A percentile compares a stretch with the other conserved stretches of the same genome.
phyloP scores from a whole-genome alignment of 805 yeast species.

The Candida dendrica region DNA sequence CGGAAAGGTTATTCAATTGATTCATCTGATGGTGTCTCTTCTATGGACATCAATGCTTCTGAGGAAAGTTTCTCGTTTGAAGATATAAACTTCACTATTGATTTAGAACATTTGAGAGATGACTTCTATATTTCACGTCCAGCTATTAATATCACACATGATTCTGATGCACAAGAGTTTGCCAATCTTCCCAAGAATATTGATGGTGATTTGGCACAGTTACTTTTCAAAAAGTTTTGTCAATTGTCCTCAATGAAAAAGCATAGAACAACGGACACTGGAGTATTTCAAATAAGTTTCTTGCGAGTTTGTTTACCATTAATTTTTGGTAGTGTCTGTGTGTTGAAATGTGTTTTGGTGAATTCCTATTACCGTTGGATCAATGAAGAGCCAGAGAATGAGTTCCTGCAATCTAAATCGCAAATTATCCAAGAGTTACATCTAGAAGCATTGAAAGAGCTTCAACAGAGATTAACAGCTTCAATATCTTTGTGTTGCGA shows the following conservation, averaged over 20 bases:
- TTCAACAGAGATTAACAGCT: conserved; percentile 5
- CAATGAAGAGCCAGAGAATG: conserved; percentile 3
- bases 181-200: not conserved
- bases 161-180: not conserved
- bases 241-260: not conserved
- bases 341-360: conserved; percentile 6
- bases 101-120: not conserved
- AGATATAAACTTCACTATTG: not conserved
- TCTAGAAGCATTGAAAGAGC: conserved; percentile 5
- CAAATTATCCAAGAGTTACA: conserved; percentile 6
- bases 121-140: not conserved
- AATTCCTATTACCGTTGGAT: conserved; percentile 4
- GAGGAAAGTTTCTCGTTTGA: not conserved
- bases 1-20: not conserved
- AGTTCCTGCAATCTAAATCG: conserved; percentile 1
- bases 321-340: conserved; percentile 10
- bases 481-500: conserved; percentile 9
- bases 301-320: conserved; percentile 7
- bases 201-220: not conserved
- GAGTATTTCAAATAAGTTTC: not conserved
- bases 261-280: not conserved
- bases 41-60: not conserved
- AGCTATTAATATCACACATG: not conserved
- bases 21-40: not conserved
- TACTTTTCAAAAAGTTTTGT: not conserved